These are phyloP conservation scores for Xylogone sp. DNA, from an alignment of 2,329 filamentous ascomycete species.

Conservation along the genomic window DNA sequence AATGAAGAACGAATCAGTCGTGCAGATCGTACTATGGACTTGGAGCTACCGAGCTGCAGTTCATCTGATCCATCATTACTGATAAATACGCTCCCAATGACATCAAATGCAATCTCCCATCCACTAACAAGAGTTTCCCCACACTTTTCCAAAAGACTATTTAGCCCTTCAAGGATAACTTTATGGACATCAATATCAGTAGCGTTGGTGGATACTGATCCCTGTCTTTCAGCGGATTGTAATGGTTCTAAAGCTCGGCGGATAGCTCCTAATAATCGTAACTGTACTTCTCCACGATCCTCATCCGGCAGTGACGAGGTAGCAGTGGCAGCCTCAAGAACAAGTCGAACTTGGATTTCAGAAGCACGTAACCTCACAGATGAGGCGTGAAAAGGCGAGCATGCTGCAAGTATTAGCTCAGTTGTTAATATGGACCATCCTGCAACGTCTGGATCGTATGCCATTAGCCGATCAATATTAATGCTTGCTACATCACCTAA, in stretches of 20 bases:
- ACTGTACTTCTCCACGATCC: conserved; percentile 59
- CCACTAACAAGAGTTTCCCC: conserved; percentile 79
- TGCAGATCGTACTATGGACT: conserved; percentile 53
- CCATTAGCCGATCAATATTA: conserved; percentile 71
- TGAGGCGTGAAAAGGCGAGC: conserved; percentile 42
- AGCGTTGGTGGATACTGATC: conserved; percentile 53
- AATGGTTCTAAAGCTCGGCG: conserved; percentile 58
- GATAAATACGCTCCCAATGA: conserved; percentile 79
- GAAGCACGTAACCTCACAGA: conserved; percentile 58
- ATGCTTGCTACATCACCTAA: conserved; percentile 68
- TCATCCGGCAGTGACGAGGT: conserved; percentile 50
- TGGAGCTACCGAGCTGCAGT: conserved; percentile 12
- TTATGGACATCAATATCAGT: conserved; percentile 78
- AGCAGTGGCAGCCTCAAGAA: conserved; percentile 53
- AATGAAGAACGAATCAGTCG: conserved; percentile 84
- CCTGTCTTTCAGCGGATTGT: conserved; percentile 47
- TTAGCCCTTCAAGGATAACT: conserved; percentile 73
- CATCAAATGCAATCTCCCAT: conserved; percentile 82
- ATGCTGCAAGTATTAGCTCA: conserved; percentile 49
- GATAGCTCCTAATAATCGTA: conserved; percentile 66
- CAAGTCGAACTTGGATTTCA: conserved; percentile 57
- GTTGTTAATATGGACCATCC: conserved; percentile 70
- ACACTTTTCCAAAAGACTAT: conserved; percentile 79
- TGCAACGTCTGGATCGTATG: conserved; percentile 60
- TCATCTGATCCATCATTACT: conserved; percentile 23